Conservation (phyloP, 768 basidiomycete genomes). For the Lactarius sp. region DNA sequence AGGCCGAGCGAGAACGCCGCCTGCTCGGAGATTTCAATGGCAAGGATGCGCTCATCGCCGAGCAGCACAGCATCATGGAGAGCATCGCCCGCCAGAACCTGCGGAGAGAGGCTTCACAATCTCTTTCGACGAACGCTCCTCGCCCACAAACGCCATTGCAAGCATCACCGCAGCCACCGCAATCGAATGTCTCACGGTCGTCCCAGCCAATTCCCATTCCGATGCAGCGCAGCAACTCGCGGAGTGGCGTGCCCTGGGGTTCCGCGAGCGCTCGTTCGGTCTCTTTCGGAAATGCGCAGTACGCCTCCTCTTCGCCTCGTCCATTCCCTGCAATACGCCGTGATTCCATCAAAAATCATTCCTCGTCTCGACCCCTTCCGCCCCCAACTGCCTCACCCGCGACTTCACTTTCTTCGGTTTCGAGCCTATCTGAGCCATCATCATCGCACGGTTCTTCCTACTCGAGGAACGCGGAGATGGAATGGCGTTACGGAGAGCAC, state of each 20-base stretch:
- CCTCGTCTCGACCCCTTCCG: constrained; percentile 3
- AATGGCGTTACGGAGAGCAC: constrained; percentile 13
- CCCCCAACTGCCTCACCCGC: constrained; percentile 5
- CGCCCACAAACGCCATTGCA: background rate
- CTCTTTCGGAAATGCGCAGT: background rate
- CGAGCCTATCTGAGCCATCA: constrained; percentile 6
- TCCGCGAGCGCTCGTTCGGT: constrained; percentile 1
- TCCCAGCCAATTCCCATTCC: constrained; percentile 22
- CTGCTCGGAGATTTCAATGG: constrained; percentile 15
- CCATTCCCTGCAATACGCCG: constrained; percentile 12
- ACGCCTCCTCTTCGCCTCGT: constrained; percentile 7
- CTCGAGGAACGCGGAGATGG: background rate
- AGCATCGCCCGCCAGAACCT: constrained; percentile 14
- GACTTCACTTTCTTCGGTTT: constrained; percentile 10
- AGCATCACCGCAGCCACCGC: background rate
- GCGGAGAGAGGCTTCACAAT: background rate
- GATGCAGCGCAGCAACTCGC: constrained; percentile 11
- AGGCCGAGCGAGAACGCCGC: constrained; percentile 21
- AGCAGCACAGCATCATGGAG: constrained; percentile 19
- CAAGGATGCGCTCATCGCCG: constrained; percentile 21
- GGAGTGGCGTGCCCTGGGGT: constrained; percentile 6
- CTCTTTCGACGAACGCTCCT: background rate
- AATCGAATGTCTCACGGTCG: background rate
- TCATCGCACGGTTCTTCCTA: background rate
- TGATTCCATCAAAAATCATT: constrained; percentile 2